Evolutionary conservation across 305 asterid genomes (phyloP).

Genomic region (Solanum hybrid): DNA sequence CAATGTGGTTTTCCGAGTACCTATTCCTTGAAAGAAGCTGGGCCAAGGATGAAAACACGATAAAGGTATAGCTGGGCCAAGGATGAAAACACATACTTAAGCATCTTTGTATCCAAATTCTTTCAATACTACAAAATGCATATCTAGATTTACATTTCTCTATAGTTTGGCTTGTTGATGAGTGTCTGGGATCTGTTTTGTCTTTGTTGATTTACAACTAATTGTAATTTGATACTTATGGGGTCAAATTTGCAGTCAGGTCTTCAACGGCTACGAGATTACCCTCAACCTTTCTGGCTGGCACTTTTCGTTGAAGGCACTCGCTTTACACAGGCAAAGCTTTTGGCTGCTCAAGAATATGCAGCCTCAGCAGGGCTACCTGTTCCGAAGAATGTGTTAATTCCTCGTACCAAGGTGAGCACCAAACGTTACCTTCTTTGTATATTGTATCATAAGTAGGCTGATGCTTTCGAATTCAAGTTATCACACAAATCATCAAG

Average conservation of each 20-base stretch:
- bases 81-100: constrained; percentile 40
- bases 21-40: constrained; percentile 93
- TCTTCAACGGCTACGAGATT: constrained; percentile 58
- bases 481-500: not conserved
- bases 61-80: constrained; percentile 89
- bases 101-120: not conserved
- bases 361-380: constrained; percentile 73
- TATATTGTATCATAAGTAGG: not conserved
- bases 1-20: constrained; percentile 98
- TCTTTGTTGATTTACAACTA: not conserved
- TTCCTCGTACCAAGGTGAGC: constrained; percentile 92
- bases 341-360: constrained; percentile 91
- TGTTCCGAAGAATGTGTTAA: constrained; percentile 82
- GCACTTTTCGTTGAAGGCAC: constrained; percentile 98
- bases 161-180: not conserved
- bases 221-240: constrained; percentile 6
- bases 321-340: constrained; percentile 93
- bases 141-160: not conserved
- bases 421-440: not conserved
- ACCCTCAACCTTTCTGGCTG: constrained; percentile 87
- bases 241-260: constrained; percentile 50
- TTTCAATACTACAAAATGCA: not conserved
- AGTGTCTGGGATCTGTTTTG: not conserved
- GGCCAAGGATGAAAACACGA: constrained; percentile 81
- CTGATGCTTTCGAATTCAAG: not conserved